Evolutionary conservation across 345 rosid species (phyloP).

Genomic region (Toxicodendron radicans): DNA sequence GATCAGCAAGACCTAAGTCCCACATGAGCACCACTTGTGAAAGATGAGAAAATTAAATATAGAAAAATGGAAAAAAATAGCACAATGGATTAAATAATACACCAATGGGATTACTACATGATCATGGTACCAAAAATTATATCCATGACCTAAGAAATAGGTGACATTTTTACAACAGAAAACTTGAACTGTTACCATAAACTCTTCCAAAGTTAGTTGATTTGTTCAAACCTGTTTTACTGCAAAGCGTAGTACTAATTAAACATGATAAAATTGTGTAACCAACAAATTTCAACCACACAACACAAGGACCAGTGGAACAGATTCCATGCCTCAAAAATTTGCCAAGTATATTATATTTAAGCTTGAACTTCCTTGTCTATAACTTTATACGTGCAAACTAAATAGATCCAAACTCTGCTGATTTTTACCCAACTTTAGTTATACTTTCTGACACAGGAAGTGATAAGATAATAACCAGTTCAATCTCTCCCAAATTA

Average conservation of each 20-base stretch:
- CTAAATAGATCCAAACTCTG: conserved; percentile 5
- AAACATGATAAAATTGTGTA: conserved; percentile 7
- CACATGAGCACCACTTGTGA: conserved; percentile 16
- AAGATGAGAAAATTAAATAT: conserved; percentile 1
- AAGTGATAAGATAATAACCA: conserved; percentile 3
- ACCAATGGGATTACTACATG: not conserved
- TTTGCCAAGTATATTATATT: conserved; percentile 7
- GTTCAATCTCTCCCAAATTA: not conserved
- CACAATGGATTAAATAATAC: conserved; percentile 10
- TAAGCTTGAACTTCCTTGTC: conserved; percentile 2
- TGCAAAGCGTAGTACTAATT: not conserved
- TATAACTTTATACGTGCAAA: not conserved
- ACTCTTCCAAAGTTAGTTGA: conserved; percentile 7
- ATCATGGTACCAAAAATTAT: not conserved
- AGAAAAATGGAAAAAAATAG: not conserved
- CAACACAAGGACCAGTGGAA: not conserved
- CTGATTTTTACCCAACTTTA: not conserved
- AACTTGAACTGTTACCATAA: not conserved
- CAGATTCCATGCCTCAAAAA: conserved; percentile 2
- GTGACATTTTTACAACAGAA: not conserved
- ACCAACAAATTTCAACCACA: not conserved
- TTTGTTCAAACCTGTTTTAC: not conserved
- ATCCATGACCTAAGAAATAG: not conserved
- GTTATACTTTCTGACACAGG: not conserved
- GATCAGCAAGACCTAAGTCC: conserved; percentile 94